Conservation (phyloP, 2,329 filamentous ascomycete genomes). For the Orbilia quercus region DNA sequence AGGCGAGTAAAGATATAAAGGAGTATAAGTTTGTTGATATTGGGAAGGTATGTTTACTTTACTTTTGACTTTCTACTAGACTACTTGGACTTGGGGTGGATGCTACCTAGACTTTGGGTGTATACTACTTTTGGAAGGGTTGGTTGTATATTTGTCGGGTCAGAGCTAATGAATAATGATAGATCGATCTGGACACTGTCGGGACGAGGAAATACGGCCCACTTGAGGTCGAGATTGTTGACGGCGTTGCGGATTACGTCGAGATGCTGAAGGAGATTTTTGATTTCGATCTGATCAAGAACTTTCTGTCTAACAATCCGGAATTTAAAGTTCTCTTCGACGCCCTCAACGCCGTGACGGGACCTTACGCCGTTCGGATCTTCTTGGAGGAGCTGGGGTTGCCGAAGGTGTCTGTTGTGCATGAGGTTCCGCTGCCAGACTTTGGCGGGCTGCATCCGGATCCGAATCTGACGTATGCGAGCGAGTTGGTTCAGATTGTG, state of each 20-base stretch:
- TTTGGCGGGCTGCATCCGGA: conserved; percentile 98
- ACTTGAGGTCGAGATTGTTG: conserved; percentile 93
- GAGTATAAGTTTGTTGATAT: conserved; percentile 93
- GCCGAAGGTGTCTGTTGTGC: conserved; percentile 80
- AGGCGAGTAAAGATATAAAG: conserved; percentile 85
- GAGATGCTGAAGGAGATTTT: conserved; percentile 98
- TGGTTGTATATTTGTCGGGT: not conserved
- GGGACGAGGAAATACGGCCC: conserved; percentile 85
- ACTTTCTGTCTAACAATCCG: conserved; percentile 84
- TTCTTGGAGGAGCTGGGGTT: conserved; percentile 94
- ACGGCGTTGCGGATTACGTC: conserved; percentile 91
- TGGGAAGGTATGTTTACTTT: conserved; percentile 71
- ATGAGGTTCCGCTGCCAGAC: conserved; percentile 90
- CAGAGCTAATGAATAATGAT: conserved; percentile 4
- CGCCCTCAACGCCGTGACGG: conserved; percentile 91
- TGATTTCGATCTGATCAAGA: conserved; percentile 94
- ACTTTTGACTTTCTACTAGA: not conserved
- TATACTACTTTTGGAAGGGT: no score
- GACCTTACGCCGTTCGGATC: conserved; percentile 92
- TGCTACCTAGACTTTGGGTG: no score
- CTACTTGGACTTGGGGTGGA: not conserved
- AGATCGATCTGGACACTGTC: conserved; percentile 77
- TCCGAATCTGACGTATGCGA: conserved; percentile 96
- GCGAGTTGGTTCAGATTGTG: conserved; percentile 91
- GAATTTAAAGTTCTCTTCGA: conserved; percentile 99